A percentile compares a stretch with the other conserved stretches of the same genome.
Conservation (phyloP, 2,329 filamentous ascomycete species). For the Xylariaceae sp. region DNA sequence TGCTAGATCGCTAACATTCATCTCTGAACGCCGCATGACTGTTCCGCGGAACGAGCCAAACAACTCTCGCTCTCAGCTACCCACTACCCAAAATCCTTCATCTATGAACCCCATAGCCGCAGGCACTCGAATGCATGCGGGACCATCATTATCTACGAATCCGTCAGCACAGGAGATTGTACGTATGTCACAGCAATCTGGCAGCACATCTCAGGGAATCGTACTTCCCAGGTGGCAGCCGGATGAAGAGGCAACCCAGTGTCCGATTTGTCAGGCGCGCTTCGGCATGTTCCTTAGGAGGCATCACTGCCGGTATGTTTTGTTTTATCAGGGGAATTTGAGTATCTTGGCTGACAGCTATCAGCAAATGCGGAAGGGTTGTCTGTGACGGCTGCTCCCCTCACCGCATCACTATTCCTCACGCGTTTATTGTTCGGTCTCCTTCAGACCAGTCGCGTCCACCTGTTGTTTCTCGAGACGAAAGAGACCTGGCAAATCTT, state of each 20-base stretch:
- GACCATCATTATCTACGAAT: constrained; percentile 7
- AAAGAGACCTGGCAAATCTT: constrained; percentile 38
- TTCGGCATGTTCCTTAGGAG: constrained; percentile 86
- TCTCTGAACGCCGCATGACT: no score
- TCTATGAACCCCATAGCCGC: neutral
- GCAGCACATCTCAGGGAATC: constrained; percentile 37
- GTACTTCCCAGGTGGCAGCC: constrained; percentile 79
- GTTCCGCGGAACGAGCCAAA: no score
- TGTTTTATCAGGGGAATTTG: neutral
- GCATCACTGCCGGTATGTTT: constrained; percentile 77
- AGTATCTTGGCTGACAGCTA: constrained; percentile 3
- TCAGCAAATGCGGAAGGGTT: constrained; percentile 82
- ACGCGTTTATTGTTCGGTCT: constrained; percentile 85
- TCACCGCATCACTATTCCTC: constrained; percentile 88
- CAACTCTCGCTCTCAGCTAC: neutral
- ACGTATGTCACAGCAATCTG: constrained; percentile 1
- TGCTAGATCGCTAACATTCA: no score
- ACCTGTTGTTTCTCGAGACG: constrained; percentile 36
- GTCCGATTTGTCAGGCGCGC: constrained; percentile 73
- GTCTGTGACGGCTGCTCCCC: constrained; percentile 88
- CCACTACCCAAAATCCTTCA: neutral
- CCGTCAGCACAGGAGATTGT: constrained; percentile 14
- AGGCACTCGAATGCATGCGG: neutral
- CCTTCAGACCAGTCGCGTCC: constrained; percentile 41
- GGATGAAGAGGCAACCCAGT: constrained; percentile 73